Percentiles rank a stretch among this genome's conserved stretches.
phyloP scores from a whole-genome alignment of 2,329 filamentous ascomycete genomes.

The Aspergillus nomiae region DNA sequence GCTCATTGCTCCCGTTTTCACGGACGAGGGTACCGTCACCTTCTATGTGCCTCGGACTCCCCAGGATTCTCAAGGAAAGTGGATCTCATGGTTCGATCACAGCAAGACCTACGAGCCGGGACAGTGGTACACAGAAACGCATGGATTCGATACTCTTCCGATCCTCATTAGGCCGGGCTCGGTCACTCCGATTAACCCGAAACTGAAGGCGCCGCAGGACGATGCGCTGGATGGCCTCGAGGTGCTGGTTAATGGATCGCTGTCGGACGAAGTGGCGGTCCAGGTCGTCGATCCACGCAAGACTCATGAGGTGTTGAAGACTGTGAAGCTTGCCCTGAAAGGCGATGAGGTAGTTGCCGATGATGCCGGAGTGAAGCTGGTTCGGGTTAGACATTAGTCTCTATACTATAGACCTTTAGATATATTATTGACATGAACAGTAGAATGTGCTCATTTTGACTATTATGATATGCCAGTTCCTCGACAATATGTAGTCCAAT shows the following conservation, averaged over 20 bases:
- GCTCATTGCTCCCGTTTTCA: constrained; percentile 66
- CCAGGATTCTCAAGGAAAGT: constrained; percentile 54
- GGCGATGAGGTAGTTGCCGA: constrained; percentile 19
- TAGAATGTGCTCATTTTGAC: too few relatives aligned
- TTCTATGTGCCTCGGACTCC: constrained; percentile 61
- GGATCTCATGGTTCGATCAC: constrained; percentile 52
- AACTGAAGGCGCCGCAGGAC: constrained; percentile 28
- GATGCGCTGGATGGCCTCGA: constrained; percentile 33
- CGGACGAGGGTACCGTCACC: constrained; percentile 63
- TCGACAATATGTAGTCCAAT: too few relatives aligned
- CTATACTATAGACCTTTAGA: background rate
- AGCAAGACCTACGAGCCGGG: constrained; percentile 40
- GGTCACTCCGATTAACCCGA: constrained; percentile 31
- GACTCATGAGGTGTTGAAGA: constrained; percentile 28
- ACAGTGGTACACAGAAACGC: constrained; percentile 62
- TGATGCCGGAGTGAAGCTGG: constrained; percentile 26
- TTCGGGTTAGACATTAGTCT: constrained; percentile 19
- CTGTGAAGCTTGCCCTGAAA: constrained; percentile 19
- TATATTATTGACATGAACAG: background rate
- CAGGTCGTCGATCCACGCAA: constrained; percentile 30
- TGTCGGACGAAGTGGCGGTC: constrained; percentile 20
- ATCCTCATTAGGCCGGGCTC: constrained; percentile 57
- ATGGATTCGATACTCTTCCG: constrained; percentile 61
- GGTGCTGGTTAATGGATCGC: constrained; percentile 32
- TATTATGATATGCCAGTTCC: too few relatives aligned